Conservation (phyloP, 768 basidiomycete genomes). For the Boletus tomentosulus region DNA sequence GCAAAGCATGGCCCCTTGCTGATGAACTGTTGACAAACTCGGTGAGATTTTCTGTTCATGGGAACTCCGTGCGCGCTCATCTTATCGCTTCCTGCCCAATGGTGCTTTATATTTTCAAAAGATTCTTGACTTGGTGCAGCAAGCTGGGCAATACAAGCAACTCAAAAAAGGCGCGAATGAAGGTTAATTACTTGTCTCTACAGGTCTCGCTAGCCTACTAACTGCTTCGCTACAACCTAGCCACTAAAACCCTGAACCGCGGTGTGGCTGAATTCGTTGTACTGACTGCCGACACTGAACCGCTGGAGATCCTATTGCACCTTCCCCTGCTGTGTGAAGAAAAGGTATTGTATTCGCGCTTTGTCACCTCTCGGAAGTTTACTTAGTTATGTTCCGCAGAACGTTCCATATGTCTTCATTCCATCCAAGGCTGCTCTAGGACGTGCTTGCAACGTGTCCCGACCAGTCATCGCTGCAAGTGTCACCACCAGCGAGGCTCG, state of each 20-base stretch:
- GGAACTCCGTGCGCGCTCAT: conserved; percentile 1
- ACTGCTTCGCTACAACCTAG: conserved; percentile 37
- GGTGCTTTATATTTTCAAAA: conserved; percentile 26
- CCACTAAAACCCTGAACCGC: conserved; percentile 97
- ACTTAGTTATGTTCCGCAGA: conserved; percentile 42
- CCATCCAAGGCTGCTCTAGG: conserved; percentile 94
- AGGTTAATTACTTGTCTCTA: conserved; percentile 46
- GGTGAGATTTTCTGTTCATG: conserved; percentile 41
- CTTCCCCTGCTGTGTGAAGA: conserved; percentile 97
- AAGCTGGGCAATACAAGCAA: conserved; percentile 96
- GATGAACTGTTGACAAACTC: conserved; percentile 86
- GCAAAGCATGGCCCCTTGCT: conserved; percentile 89
- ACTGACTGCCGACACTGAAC: conserved; percentile 94
- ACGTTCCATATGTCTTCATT: conserved; percentile 94
- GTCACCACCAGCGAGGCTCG: conserved; percentile 95
- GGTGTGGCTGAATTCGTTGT: conserved; percentile 98
- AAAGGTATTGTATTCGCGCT: conserved; percentile 54
- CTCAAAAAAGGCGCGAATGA: conserved; percentile 99
- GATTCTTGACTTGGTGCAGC: conserved; percentile 95
- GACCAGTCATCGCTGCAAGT: conserved; percentile 93
- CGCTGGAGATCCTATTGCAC: conserved; percentile 95
- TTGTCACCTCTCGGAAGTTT: background rate
- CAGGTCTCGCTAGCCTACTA: conserved; percentile 1
- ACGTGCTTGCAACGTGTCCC: conserved; percentile 90
- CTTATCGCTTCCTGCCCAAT: background rate